Base-by-base conservation (phyloP, 1,139 yeast genomes). In the Debaryomyces robertsiae region DNA sequence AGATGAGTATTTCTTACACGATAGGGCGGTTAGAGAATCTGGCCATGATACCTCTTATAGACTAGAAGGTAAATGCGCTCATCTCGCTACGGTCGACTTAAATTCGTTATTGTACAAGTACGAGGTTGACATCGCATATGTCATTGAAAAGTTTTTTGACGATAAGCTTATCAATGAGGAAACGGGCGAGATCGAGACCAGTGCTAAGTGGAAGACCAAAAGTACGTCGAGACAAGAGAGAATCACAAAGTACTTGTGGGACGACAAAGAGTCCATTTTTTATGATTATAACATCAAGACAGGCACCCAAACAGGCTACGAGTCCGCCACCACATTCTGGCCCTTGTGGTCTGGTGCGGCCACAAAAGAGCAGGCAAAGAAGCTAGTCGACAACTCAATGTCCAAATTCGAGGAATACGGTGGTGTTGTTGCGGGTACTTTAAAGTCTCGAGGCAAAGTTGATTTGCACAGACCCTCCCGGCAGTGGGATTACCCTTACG, bases 401-500 rank as follows among this genome's bases (percentile, higher is more conserved):
- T 71, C 77, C 1, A 79, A 82, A 55, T 78, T 93, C 51, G 98
- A 93, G 65, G 86, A 81, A 61, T 74, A 75, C 46, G 98, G 98
- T 13, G 98, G 98, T 1, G 63, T 93, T 15, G 96, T 81, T 1
- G 85, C 96, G 0, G 95, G 98, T 31, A 85, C 96, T 0, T 76
- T 81, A 49, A 63, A 75, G 52, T 82, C 93, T 3, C 73, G 96
- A 44, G 97, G 97, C 19, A 80, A 70, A 13, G 69, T 86, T 23
- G 81, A 85, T 2, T 62, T 87, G 23, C 70, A 77, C 39, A 72
- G 91, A 52, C 96, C 96, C 17, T 81, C 87, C 25, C 77, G 98
- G 61, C 98, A 93, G 67, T 93, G 98, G 98, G 98, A 93, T 61
- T 93, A 84, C 60, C 98, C 98, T 5, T 89, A 73, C 57, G 98